phyloP scores from a whole-genome alignment of 345 rosid species.

The Durio zibethinus region DNA sequence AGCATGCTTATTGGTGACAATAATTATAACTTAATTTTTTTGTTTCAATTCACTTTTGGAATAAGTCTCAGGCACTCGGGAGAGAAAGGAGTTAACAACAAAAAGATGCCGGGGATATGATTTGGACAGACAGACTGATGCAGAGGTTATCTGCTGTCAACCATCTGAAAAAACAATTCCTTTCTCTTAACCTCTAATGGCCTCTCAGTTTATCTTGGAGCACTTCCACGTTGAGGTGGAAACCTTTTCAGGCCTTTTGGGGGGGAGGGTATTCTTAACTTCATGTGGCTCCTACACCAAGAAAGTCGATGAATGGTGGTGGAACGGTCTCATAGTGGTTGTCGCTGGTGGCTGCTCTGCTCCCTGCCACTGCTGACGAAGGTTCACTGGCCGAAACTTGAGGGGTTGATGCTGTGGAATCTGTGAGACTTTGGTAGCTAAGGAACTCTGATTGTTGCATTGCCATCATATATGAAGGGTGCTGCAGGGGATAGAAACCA shows the following conservation, averaged over 20 bases:
- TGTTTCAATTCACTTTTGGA: neutral
- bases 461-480: conserved; percentile 23
- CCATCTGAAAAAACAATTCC: conserved; percentile 6
- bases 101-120: neutral
- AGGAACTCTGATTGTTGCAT: conserved; percentile 37
- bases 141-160: conserved; percentile 4
- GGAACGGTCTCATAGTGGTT: conserved; percentile 29
- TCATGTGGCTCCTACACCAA: conserved; percentile 75
- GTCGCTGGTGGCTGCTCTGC: conserved; percentile 4
- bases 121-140: neutral
- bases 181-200: conserved; percentile 27
- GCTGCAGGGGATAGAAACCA: conserved; percentile 16
- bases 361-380: conserved; percentile 21
- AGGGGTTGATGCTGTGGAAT: conserved; percentile 16
- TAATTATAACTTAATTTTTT: neutral
- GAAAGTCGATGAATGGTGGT: conserved; percentile 66
- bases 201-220: conserved; percentile 17
- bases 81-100: neutral
- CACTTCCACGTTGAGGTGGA: conserved; percentile 24
- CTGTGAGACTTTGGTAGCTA: conserved; percentile 27
- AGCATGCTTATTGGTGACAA: neutral
- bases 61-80: neutral
- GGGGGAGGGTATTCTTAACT: neutral
- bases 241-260: conserved; percentile 12
- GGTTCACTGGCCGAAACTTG: conserved; percentile 29